Evolutionary conservation across 129 eudicot species (phyloP), one percentile per base, ranked within the genome.

Genomic region (Tagetes erecta): DNA sequence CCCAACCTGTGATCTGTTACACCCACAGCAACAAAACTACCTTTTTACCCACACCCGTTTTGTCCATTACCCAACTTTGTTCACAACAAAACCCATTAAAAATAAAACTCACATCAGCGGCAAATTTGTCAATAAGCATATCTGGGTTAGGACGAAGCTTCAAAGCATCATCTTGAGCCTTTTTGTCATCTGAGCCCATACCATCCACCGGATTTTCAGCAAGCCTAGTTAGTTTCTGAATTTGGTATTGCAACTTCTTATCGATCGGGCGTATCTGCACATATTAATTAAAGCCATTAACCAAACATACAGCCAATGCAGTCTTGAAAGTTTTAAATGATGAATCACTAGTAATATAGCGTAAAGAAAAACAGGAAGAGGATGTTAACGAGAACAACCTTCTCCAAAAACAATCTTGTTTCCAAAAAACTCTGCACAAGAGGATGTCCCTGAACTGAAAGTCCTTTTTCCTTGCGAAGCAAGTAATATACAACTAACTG

Each of bases 401-500:
- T 93, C 79, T 93, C 98, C 68, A 93, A 76, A 83, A 90, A 93
- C 81, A 93, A 86, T 82, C 98, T 73, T 3, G 86, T 90, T 84
- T 88, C 93, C 55, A 90, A 84, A 55, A 93, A 97, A 84, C 93
- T 80, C 45, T 86, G 76, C 53, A 93, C 97, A 70, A 93, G 88
- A 60, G 98, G 97, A 82, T 93, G 97, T 49, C 96, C 96, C 60
- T 93, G 87, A 77, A 93, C 82, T 37, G 96, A 78, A 63, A 90
- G 84, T 8, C 98, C 97, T 80, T 83, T 90, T 27, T 96, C 93
- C 88, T 93, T 90, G 68, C 89, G 83, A 57, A 93, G 91, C 52
- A 90, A 75, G 80, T 90, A 90, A 86, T 93, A 93, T 47, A 93
- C 96, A 72, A 93, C 89, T 36, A 96, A 90, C 83, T 90, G 96